Evolutionary conservation across 305 asterid species (phyloP), one percentile per base, ranked within the genome.

Genomic region (Nicotiana rustica): DNA sequence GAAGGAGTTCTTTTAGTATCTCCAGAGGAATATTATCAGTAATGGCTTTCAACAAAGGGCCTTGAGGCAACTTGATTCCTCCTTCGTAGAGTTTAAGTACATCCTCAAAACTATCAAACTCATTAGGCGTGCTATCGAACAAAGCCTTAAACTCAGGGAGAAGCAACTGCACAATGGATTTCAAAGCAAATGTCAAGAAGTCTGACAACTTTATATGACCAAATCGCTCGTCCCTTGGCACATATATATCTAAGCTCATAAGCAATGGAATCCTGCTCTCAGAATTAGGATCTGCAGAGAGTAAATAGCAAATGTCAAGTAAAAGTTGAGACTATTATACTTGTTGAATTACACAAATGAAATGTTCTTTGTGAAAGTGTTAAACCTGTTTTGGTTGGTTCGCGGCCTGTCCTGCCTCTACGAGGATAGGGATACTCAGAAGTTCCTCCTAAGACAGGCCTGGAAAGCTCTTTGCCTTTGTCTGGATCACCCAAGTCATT

Each of bases 221-320:
- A 82, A 96, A 96, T 82, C 86, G 86, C 83, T 96, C 99, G 56
- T 96, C 99, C 82, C 96, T 86, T 2, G 98, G 99, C 25, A 91
- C 92, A 66, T 94, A 96, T 67, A 93, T 89, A 78, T 87, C 85
- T 89, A 96, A 87, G 88, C 92, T 91, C 41, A 66, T 49, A 75
- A 85, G 77, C 18, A 88, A 56, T 3, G 93, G 91, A 70, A 94
- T 60, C 83, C 92, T 90, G 86, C 97, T 91, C 86, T 96, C 98
- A 17, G 47, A 29, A 10, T 90, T 87, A 10, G 93, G 94, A 91
- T 96, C 98, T 94, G 77, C 83, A 79, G 15, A 56, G 17, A 41
- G 10, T 44, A 12, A 47, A 47, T 6, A 10, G 18, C 60, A 19
- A 44, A 10, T 70, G n/a, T 69, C 59, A 70, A 18, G 59, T 38